These are phyloP conservation scores for Dovyalis caffra DNA, from an alignment of 345 rosid species.

Conservation along the genomic window DNA sequence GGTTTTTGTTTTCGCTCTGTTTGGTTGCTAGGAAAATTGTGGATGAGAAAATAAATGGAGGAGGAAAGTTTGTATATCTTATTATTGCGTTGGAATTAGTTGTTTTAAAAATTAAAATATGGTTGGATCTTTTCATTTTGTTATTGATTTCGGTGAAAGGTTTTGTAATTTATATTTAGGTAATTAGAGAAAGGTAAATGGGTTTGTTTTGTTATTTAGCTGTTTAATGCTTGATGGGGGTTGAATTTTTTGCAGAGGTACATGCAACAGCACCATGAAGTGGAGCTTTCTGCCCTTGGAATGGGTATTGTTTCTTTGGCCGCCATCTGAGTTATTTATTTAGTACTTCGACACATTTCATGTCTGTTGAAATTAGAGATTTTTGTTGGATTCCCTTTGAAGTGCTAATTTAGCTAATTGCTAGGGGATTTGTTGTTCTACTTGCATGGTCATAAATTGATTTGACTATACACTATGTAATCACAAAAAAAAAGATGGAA, in stretches of 20 bases:
- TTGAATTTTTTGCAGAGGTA: constrained; percentile 54
- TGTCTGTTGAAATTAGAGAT: not conserved
- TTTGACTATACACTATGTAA: not conserved
- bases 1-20: not conserved
- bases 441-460: not conserved
- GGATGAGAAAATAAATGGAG: not conserved
- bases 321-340: not conserved
- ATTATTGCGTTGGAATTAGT: not conserved
- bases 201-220: not conserved
- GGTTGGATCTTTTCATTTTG: not conserved
- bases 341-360: not conserved
- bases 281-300: constrained; percentile 65
- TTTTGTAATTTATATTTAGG: not conserved
- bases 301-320: constrained; percentile 13
- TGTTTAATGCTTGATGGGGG: not conserved
- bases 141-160: not conserved
- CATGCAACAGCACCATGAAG: constrained; percentile 33
- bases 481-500: not conserved
- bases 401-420: not conserved
- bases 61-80: not conserved
- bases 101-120: not conserved
- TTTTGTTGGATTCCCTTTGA: not conserved
- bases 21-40: not conserved
- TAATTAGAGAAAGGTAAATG: not conserved
- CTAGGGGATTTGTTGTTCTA: not conserved